Evolutionary conservation across 495 filamentous ascomycete genomes (phyloP).

Genomic region (Penicillium samsonianum): DNA sequence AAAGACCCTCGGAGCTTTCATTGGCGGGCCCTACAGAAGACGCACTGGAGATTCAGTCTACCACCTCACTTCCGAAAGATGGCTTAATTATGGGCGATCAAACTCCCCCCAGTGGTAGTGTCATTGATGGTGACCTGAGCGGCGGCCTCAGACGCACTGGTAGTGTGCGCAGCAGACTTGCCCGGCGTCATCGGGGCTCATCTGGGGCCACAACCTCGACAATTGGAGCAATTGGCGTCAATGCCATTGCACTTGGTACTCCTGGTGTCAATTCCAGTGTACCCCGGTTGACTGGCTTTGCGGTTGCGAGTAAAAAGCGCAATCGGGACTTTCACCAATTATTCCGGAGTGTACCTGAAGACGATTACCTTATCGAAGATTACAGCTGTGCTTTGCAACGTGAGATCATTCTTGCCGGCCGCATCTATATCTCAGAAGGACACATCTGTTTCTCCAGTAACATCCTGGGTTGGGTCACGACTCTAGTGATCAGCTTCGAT

Average conservation of each 20-base stretch:
- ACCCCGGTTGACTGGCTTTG: conserved; percentile 88
- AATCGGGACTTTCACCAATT: conserved; percentile 93
- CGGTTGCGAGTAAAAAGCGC: conserved; percentile 91
- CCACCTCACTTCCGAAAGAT: conserved; percentile 36
- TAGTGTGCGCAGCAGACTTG: conserved; percentile 80
- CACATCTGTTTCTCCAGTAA: conserved; percentile 99
- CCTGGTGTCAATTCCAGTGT: conserved; percentile 57
- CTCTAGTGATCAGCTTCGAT: conserved; percentile 95
- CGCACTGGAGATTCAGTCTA: conserved; percentile 36
- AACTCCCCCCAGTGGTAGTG: conserved; percentile 64
- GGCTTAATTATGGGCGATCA: conserved; percentile 50
- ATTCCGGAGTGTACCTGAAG: conserved; percentile 95
- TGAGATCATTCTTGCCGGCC: conserved; percentile 92
- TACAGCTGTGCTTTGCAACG: conserved; percentile 95
- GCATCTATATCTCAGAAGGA: conserved; percentile 94
- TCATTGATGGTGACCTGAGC: conserved; percentile 65
- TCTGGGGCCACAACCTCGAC: conserved; percentile 77
- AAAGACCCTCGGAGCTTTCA: conserved; percentile 42
- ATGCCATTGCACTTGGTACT: conserved; percentile 64
- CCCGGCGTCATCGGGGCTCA: conserved; percentile 75
- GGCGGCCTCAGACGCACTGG: conserved; percentile 66
- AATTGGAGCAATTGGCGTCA: conserved; percentile 69
- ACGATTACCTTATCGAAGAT: conserved; percentile 97
- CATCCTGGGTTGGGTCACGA: conserved; percentile 97
- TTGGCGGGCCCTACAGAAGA: conserved; percentile 33